Conservation (phyloP, 805 yeast species). For the Pichia californica region DNA sequence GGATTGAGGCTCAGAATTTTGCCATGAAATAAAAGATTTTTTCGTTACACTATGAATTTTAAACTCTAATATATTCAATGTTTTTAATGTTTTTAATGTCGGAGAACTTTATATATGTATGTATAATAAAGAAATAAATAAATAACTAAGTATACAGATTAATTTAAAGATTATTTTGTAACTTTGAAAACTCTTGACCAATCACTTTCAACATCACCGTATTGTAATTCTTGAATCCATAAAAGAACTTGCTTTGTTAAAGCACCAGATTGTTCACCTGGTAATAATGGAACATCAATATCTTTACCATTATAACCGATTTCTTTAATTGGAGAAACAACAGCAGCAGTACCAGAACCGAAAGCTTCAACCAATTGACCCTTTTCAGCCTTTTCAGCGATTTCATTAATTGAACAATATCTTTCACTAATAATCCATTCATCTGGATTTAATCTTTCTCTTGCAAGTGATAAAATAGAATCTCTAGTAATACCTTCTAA, state of each 20-base stretch:
- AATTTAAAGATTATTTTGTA: constrained; percentile 14
- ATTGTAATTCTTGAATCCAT: constrained; percentile 89
- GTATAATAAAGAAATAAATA: too few relatives aligned
- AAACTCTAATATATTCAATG: too few relatives aligned
- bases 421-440: constrained; percentile 87
- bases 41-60: too few relatives aligned
- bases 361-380: constrained; percentile 91
- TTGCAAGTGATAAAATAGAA: constrained; percentile 71
- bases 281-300: constrained; percentile 72
- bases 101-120: too few relatives aligned
- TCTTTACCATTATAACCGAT: constrained; percentile 74
- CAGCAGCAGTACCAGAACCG: constrained; percentile 97
- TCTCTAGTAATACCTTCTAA: constrained; percentile 96
- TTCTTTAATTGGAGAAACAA: constrained; percentile 87
- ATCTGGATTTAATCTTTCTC: constrained; percentile 61
- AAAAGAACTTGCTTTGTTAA: constrained; percentile 70
- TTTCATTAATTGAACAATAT: constrained; percentile 73
- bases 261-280: constrained; percentile 73
- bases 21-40: too few relatives aligned
- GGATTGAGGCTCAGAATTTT: too few relatives aligned
- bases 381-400: constrained; percentile 64
- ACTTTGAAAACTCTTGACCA: constrained; percentile 37
- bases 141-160: too few relatives aligned
- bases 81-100: too few relatives aligned
- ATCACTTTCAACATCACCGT: constrained; percentile 70